Evolutionary conservation across 129 eudicot genomes (phyloP), one percentile per base, ranked within the genome.

Genomic region (Flaveria brownii): DNA sequence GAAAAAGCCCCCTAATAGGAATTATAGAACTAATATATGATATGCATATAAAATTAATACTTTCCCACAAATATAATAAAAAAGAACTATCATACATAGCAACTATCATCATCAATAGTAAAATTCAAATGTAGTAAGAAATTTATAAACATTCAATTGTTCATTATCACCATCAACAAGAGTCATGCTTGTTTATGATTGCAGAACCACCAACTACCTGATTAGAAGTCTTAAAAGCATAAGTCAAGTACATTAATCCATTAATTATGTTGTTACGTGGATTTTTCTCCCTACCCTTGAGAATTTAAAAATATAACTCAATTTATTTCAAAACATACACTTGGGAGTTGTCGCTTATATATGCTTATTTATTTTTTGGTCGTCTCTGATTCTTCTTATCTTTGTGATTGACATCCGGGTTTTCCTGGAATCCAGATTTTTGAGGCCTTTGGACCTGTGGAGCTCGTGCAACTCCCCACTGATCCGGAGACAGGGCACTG

Each of bases 381-480:
- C 25, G 47, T 47, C 6, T 64, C 5, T 20, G 14, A 22, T 5
- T 69, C 56, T 12, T 69, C 12, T 46, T 43, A 22, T 46, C 18
- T 7, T 46, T 13, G 41, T 45, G 28, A 11, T 69, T 69, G n/a
- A 69, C 41, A 1, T 68, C 10, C 45, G 17, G 2, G 16, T 2
- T 13, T 47, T 14, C 14, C 30, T 11, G 5, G 16, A 71, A 42
- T 18, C 17, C 81, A 91, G 97, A 91, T 91, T 66, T 91, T 91
- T 78, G 97, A 91, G 82, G 90, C 97, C 11, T 91, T 91, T 89
- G 97, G 97, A 16, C 97, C 95, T 16, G 96, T 91, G 72, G 97
- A 91, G 85, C 90, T 91, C 66, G 95, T 91, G 55, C 96, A 91
- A 81, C 86, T 91, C n/a, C 97, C 97, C 41, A 80, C 89, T 22